These are phyloP conservation scores for Globisporangium okanoganense DNA, from an alignment of 352 stramenopile species.

Conservation along the genomic window DNA sequence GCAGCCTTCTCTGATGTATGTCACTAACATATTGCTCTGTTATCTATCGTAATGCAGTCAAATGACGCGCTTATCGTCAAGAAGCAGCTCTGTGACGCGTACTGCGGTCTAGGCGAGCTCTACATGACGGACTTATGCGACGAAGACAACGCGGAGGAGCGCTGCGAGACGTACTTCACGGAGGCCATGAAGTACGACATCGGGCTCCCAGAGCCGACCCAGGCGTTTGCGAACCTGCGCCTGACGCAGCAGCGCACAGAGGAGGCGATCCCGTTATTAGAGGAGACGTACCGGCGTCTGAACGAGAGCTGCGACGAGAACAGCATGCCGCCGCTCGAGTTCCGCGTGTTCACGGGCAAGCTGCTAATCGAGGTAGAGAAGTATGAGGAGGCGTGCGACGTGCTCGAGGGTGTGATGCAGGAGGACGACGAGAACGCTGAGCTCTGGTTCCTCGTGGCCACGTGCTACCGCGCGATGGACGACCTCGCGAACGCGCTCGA, in stretches of 20 bases:
- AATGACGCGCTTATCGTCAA: conserved; percentile 62
- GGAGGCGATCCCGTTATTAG: conserved; percentile 86
- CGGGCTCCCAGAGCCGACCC: conserved; percentile 89
- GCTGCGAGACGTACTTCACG: conserved; percentile 90
- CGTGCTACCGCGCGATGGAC: conserved; percentile 85
- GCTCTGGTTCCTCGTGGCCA: conserved; percentile 87
- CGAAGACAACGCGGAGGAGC: conserved; percentile 89
- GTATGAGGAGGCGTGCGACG: conserved; percentile 75
- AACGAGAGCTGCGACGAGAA: conserved; percentile 70
- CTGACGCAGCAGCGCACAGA: conserved; percentile 91
- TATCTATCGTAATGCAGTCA: conserved; percentile 14
- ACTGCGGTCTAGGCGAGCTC: conserved; percentile 94
- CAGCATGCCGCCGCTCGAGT: conserved; percentile 78
- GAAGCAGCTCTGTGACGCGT: conserved; percentile 92
- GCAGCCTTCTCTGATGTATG: no score
- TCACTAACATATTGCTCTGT: background rate
- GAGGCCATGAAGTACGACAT: conserved; percentile 90
- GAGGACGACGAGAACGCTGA: conserved; percentile 89
- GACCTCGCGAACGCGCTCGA: conserved; percentile 77
- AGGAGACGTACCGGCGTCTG: conserved; percentile 91
- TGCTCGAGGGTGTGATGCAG: conserved; percentile 86
- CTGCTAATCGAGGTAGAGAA: conserved; percentile 85
- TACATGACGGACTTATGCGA: conserved; percentile 97
- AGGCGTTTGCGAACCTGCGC: conserved; percentile 94
- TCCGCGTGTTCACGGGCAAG: conserved; percentile 79